Evolutionary conservation across 768 basidiomycete species (phyloP).

Genomic region (Suillus brevipes): DNA sequence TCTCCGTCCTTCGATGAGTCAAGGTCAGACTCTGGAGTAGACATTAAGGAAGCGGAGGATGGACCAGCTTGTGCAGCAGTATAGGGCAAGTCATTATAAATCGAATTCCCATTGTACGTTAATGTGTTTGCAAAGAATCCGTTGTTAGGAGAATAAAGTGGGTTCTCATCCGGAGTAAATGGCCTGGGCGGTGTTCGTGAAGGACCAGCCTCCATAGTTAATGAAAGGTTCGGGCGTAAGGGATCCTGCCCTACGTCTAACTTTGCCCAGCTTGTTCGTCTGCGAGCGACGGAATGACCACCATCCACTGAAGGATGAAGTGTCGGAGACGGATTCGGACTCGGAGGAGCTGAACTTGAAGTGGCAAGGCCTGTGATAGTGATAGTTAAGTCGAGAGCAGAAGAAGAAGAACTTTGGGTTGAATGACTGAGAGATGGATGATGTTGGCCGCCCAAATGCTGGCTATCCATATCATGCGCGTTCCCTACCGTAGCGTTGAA

Average conservation of each 20-base stretch:
- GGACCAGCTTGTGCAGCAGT: constrained; percentile 43
- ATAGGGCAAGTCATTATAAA: constrained; percentile 16
- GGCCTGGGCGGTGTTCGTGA: constrained; percentile 22
- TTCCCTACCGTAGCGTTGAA: background rate
- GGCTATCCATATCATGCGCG: constrained; percentile 4
- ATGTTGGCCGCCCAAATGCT: constrained; percentile 13
- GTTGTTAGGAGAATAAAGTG: constrained; percentile 47
- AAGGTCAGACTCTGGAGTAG: constrained; percentile 26
- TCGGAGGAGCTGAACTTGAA: constrained; percentile 36
- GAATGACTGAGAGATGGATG: constrained; percentile 11
- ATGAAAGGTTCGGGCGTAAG: constrained; percentile 38
- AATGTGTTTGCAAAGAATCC: constrained; percentile 34
- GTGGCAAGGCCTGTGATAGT: constrained; percentile 43
- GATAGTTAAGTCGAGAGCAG: constrained; percentile 55
- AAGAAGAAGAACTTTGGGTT: constrained; percentile 48
- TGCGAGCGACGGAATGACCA: constrained; percentile 40
- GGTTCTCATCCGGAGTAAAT: constrained; percentile 41
- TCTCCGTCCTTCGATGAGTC: constrained; percentile 58
- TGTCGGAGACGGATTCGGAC: constrained; percentile 45
- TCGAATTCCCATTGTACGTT: background rate
- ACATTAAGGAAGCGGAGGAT: constrained; percentile 55
- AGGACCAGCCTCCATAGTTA: constrained; percentile 22
- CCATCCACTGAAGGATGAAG: constrained; percentile 34
- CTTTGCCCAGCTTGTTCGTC: constrained; percentile 60
- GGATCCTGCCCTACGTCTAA: constrained; percentile 49